Percentiles rank a stretch among this genome's conserved stretches.
phyloP scores from a whole-genome alignment of 2,329 filamentous ascomycete species.

The Scedosporium minutisporum region DNA sequence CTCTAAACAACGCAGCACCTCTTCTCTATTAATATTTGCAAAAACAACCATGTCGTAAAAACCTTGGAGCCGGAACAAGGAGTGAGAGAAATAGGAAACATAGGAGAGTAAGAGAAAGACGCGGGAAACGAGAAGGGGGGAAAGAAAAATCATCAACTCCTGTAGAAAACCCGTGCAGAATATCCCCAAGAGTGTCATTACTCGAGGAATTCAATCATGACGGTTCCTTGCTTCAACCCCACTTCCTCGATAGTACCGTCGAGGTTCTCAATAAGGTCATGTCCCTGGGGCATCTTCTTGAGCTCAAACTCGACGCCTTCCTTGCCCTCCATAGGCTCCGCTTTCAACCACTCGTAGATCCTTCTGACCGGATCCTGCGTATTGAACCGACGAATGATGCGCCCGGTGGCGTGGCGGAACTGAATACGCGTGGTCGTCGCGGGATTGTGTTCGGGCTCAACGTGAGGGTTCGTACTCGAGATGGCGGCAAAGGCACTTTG shows the following conservation, averaged over 20 bases:
- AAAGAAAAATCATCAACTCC: neutral
- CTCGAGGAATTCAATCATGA: slow-evolving; percentile 87
- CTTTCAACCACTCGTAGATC: slow-evolving; percentile 95
- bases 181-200: neutral
- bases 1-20: neutral
- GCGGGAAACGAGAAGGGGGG: neutral
- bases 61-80: neutral
- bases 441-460: slow-evolving; percentile 64
- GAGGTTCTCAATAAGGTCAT: slow-evolving; percentile 70
- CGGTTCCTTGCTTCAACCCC: slow-evolving; percentile 81
- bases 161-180: neutral
- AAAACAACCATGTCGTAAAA: neutral
- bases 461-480: slow-evolving; percentile 61
- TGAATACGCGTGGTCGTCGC: slow-evolving; percentile 78
- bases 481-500: slow-evolving; percentile 55
- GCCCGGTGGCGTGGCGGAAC: slow-evolving; percentile 75
- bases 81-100: neutral
- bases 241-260: slow-evolving; percentile 69
- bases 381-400: slow-evolving; percentile 78
- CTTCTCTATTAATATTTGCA: neutral
- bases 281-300: slow-evolving; percentile 66
- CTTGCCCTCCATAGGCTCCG: slow-evolving; percentile 72
- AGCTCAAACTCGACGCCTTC: slow-evolving; percentile 75
- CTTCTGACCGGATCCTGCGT: slow-evolving; percentile 67
- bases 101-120: neutral